Percentiles rank a stretch among this genome's conserved stretches.
phyloP scores from a whole-genome alignment of 139 green algal genomes.

The Mesotaenium endlicherianum region DNA sequence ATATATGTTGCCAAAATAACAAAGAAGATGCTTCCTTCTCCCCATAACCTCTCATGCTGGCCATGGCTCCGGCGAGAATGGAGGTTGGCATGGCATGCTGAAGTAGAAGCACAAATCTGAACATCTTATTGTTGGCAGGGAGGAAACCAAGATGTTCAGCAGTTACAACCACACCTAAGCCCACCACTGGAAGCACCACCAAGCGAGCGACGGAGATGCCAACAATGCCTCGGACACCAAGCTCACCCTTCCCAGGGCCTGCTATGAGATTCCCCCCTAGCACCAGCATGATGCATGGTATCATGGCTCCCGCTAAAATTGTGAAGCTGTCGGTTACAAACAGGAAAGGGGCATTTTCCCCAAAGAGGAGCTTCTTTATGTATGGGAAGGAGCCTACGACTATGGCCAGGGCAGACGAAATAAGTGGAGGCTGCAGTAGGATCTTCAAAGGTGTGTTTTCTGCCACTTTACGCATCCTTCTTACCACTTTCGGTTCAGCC shows the following conservation, averaged over 20 bases:
- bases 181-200: constrained; percentile 15
- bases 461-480: neutral
- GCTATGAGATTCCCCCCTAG: neutral
- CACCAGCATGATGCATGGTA: constrained; percentile 33
- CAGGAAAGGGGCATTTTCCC: neutral
- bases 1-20: constrained; percentile 20
- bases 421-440: neutral
- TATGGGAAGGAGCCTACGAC: neutral
- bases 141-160: constrained; percentile 4
- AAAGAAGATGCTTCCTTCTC: constrained; percentile 23
- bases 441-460: neutral
- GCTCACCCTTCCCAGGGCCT: neutral
- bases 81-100: constrained; percentile 22
- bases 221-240: neutral
- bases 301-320: constrained; percentile 34
- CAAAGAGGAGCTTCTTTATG: neutral
- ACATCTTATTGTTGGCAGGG: neutral
- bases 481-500: neutral
- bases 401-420: neutral
- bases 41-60: constrained; percentile 2
- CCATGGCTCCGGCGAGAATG: constrained; percentile 15
- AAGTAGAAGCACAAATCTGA: constrained; percentile 37
- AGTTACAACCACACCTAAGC: neutral
- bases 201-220: constrained; percentile 10
- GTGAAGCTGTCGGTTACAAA: neutral